phyloP scores from a whole-genome alignment of 768 basidiomycete genomes.

The Austroboletus festivus region DNA sequence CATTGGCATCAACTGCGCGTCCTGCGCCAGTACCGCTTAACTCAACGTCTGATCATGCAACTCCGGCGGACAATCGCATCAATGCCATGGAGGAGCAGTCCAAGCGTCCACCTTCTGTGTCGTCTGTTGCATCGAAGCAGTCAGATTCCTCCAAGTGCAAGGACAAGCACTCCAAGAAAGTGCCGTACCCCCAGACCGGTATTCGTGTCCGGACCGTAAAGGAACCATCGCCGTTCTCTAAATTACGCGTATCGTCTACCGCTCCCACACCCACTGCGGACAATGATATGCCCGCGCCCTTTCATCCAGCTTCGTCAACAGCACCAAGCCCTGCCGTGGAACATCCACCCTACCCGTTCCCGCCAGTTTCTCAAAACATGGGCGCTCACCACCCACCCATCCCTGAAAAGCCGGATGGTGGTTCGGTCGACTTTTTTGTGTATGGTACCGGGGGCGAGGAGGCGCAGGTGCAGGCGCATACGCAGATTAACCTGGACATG shows the following conservation, averaged over 20 bases:
- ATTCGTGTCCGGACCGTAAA: slow-evolving; percentile 45
- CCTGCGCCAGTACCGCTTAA: background rate
- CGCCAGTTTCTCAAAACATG: slow-evolving; percentile 4
- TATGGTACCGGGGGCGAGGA: slow-evolving; percentile 22
- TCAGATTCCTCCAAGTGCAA: slow-evolving; percentile 30
- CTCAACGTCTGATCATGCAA: background rate
- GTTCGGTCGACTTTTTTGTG: slow-evolving; percentile 22
- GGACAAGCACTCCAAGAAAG: slow-evolving; percentile 43
- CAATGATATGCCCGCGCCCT: slow-evolving; percentile 7
- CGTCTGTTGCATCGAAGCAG: slow-evolving; percentile 10
- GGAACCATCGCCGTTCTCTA: slow-evolving; percentile 23
- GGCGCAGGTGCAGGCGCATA: slow-evolving; percentile 5
- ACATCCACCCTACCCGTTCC: slow-evolving; percentile 10
- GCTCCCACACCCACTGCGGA: slow-evolving; percentile 13
- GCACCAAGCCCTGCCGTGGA: slow-evolving; percentile 11
- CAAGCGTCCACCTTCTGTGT: slow-evolving; percentile 10
- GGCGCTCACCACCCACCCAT: slow-evolving; percentile 1
- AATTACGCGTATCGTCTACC: slow-evolving; percentile 4
- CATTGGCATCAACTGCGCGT: background rate
- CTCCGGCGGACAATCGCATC: background rate
- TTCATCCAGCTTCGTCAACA: slow-evolving; percentile 10
- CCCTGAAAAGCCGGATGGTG: slow-evolving; percentile 15
- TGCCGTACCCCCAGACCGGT: slow-evolving; percentile 41
- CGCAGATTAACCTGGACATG: slow-evolving; percentile 9
- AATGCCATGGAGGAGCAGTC: slow-evolving; percentile 13